phyloP scores from a whole-genome alignment of 2,329 filamentous ascomycete species.

The Alternaria consortialis region DNA sequence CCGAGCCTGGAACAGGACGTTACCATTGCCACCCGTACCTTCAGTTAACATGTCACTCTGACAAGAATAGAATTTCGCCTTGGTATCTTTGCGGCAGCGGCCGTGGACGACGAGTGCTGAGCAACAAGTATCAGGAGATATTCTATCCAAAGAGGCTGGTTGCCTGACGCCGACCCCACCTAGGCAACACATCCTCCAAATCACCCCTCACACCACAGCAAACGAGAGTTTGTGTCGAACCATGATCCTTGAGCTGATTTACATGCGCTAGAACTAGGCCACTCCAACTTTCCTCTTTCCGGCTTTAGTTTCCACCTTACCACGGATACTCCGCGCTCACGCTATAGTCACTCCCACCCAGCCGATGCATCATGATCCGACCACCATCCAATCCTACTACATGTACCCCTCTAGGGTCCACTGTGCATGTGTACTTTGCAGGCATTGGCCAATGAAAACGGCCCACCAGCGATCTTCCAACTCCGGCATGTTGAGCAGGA shows the following conservation, averaged over 20 bases:
- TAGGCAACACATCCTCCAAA: slow-evolving; percentile 12
- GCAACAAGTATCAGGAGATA: slow-evolving; percentile 36
- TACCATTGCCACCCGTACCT: background rate
- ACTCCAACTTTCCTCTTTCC: slow-evolving; percentile 18
- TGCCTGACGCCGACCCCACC: slow-evolving; percentile 30
- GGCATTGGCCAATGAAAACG: slow-evolving; percentile 21
- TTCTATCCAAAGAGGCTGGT: slow-evolving; percentile 23
- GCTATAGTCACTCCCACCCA: slow-evolving; percentile 34
- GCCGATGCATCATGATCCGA: slow-evolving; percentile 48
- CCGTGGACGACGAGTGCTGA: slow-evolving; percentile 16
- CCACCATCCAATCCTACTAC: slow-evolving; percentile 24
- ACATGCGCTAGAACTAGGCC: slow-evolving; percentile 28
- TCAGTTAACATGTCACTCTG: background rate
- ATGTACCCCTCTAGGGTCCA: slow-evolving; percentile 36
- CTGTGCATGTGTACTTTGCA: slow-evolving; percentile 16
- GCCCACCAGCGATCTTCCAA: background rate
- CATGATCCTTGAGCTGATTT: slow-evolving; percentile 23
- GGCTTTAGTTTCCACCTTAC: slow-evolving; percentile 14
- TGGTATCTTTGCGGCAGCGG: background rate
- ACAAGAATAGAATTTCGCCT: background rate
- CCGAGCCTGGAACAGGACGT: background rate
- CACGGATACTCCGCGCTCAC: slow-evolving; percentile 20
- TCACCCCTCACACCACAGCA: slow-evolving; percentile 38
- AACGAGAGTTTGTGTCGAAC: slow-evolving; percentile 8
- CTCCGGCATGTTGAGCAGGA: slow-evolving; percentile 39